These are phyloP conservation scores for Crithidia acanthocephali DNA, from an alignment of 208 protist genomes.

Conservation along the genomic window DNA sequence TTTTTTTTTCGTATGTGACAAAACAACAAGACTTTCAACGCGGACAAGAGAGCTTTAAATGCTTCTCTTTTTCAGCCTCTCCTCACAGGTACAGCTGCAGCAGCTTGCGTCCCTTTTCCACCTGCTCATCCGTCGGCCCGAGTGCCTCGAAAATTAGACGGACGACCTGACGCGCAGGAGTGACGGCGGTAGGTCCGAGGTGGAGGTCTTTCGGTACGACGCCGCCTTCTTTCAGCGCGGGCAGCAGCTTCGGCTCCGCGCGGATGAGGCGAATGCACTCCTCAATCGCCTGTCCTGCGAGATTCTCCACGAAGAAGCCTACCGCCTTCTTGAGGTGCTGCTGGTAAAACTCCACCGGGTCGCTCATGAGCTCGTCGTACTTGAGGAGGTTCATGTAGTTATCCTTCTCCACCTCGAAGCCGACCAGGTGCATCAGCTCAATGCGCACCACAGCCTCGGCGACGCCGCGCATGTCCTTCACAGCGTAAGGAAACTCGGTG, in stretches of 20 bases:
- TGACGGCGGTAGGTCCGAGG: slow-evolving; percentile 52
- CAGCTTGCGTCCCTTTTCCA: slow-evolving; percentile 64
- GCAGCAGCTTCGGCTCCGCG: slow-evolving; percentile 74
- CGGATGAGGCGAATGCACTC: slow-evolving; percentile 80
- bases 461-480: slow-evolving; percentile 71
- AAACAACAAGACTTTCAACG: too few relatives aligned
- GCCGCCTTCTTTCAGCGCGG: slow-evolving; percentile 66
- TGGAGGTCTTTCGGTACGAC: slow-evolving; percentile 56
- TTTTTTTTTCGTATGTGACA: too few relatives aligned
- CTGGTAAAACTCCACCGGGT: slow-evolving; percentile 72
- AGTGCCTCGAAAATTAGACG: slow-evolving; percentile 75
- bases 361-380: slow-evolving; percentile 68
- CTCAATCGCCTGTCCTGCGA: slow-evolving; percentile 65
- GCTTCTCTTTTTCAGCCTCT: too few relatives aligned
- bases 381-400: slow-evolving; percentile 79
- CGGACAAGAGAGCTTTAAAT: too few relatives aligned
- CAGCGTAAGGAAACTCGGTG: slow-evolving; percentile 74
- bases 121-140: slow-evolving; percentile 68
- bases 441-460: slow-evolving; percentile 82
- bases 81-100: slow-evolving; percentile 80
- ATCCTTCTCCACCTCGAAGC: slow-evolving; percentile 80
- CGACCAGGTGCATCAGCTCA: slow-evolving; percentile 69
- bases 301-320: slow-evolving; percentile 75
- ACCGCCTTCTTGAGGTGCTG: slow-evolving; percentile 76
- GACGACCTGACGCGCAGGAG: slow-evolving; percentile 73